These are phyloP conservation scores for Nothopassalora personata DNA, from an alignment of 2,329 filamentous ascomycete species.

Conservation along the genomic window DNA sequence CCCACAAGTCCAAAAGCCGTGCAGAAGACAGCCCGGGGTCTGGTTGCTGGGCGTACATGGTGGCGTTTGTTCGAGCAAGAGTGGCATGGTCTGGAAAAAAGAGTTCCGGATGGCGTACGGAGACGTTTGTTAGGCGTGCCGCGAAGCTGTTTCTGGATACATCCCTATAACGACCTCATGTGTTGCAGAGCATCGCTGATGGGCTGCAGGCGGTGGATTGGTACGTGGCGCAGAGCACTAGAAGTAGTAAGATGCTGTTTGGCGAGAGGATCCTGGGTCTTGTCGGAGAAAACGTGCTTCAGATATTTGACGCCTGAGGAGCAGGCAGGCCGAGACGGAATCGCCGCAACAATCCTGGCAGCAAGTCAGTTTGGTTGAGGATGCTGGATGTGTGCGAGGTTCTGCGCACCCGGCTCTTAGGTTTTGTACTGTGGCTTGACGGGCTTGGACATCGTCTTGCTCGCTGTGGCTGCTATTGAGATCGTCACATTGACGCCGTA, in stretches of 20 bases:
- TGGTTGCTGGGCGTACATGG: background rate
- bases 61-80: no score
- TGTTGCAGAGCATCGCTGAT: constrained; percentile 4
- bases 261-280: background rate
- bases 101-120: background rate
- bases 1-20: background rate
- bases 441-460: background rate
- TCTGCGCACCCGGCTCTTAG: constrained; percentile 15
- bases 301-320: background rate
- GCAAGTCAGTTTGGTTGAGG: background rate
- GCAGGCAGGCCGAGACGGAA: background rate
- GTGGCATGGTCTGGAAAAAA: no score
- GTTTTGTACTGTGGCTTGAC: constrained; percentile 12
- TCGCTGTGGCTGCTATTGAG: background rate
- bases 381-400: constrained; percentile 12
- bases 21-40: background rate
- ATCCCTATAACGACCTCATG: constrained; percentile 8
- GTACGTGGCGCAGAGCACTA: background rate
- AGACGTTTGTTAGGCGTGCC: background rate
- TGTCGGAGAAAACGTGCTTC: background rate
- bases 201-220: constrained; percentile 1
- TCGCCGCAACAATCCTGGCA: background rate
- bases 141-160: constrained; percentile 1
- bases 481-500: background rate
- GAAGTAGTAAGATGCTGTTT: background rate